Evolutionary conservation across 805 yeast species (phyloP), one percentile per base, ranked within the genome.

Genomic region (Zygosaccharomyces pseudorouxii): DNA sequence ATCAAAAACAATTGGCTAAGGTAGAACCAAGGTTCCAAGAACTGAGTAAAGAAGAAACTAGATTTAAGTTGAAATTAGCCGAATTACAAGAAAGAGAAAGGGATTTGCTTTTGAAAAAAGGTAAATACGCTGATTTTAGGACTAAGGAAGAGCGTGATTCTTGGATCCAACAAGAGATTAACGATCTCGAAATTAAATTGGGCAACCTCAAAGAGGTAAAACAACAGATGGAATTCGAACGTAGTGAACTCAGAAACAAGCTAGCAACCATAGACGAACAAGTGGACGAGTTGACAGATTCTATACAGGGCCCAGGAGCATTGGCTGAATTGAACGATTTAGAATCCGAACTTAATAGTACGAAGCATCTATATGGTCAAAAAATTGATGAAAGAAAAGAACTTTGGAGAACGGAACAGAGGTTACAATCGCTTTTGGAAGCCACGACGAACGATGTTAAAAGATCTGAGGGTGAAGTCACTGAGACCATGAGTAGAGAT

Each of bases 351-450:
- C 46, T 74, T 7, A 49, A 55, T 1, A 43, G 47, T 0, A 55
- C 76, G 18, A 81, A 75, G 55, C 50, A 58, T 3, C 57, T 72
- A 20, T 74, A 79, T 42, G 64, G 70, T 18, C 65, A 61, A 2
- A 71, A 80, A 23, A 73, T 78, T 10, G 96, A 89, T 57, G 75
- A 79, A 51, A 77, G 95, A 56, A 89, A 86, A 60, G 68, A 67
- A 7, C 67, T 84, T 9, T 88, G 96, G 95, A 78, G 97, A 59
- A 81, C 82, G 19, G 93, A 88, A 55, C 80, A 86, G 42, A 80
- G 80, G 56, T 66, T 77, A 35, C 78, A 76, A 51, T 76, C 84
- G n/a, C 68, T 80, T 12, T 60, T 74, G 10, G 82, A 79, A 38
- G 76, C 84, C 2, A 67, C 81, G 10, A 69, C 71, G 9, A 77